These are phyloP conservation scores for Pezicula radicicola DNA, from an alignment of 2,329 filamentous ascomycete genomes.

Conservation along the genomic window DNA sequence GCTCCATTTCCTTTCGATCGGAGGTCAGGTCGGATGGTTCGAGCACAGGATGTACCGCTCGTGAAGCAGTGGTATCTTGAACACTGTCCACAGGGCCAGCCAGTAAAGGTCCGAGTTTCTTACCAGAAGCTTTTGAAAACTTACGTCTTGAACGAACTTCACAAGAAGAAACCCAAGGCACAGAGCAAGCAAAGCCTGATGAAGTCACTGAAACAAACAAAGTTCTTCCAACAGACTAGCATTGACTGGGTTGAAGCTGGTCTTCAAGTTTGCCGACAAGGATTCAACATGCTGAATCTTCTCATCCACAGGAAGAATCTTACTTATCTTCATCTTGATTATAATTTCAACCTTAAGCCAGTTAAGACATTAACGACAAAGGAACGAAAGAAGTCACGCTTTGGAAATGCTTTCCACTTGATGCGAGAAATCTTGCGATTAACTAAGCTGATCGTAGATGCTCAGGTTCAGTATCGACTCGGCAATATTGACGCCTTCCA, in stretches of 20 bases:
- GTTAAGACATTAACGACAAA: slow-evolving; percentile 99
- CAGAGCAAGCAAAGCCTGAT: slow-evolving; percentile 93
- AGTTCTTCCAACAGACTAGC: slow-evolving; percentile 99
- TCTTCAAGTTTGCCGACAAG: slow-evolving; percentile 94
- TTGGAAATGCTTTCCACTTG: slow-evolving; percentile 97
- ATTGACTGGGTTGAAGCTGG: slow-evolving; percentile 99
- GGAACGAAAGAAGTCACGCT: slow-evolving; percentile 98
- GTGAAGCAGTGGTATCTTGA: slow-evolving; percentile 99
- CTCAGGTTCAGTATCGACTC: slow-evolving; percentile 94
- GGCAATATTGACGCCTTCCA: slow-evolving; percentile 99
- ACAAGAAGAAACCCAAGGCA: slow-evolving; percentile 93
- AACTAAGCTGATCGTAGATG: slow-evolving; percentile 97
- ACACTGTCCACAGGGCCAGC: slow-evolving; percentile 85
- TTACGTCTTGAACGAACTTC: slow-evolving; percentile 92
- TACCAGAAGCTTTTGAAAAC: slow-evolving; percentile 98
- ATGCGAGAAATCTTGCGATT: slow-evolving; percentile 97
- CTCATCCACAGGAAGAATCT: slow-evolving; percentile 98
- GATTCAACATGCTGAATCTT: slow-evolving; percentile 98
- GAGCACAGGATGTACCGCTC: slow-evolving; percentile 92
- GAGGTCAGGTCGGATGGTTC: slow-evolving; percentile 91
- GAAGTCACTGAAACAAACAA: slow-evolving; percentile 87
- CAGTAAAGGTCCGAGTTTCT: slow-evolving; percentile 95
- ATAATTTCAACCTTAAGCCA: slow-evolving; percentile 99
- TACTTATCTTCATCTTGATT: slow-evolving; percentile 96
- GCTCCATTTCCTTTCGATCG: slow-evolving; percentile 94